Percentiles rank a stretch among this genome's conserved stretches.
phyloP scores from a whole-genome alignment of 345 rosid species.

The thale cress (Arabidopsis thaliana) region TAIR10.1 NC_003071.7:19098501-19099000 shows the following conservation, averaged over 20 bases:
- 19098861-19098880: slow-evolving; percentile 94
- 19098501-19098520: slow-evolving; percentile 67
- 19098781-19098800: slow-evolving; percentile 81
- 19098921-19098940: slow-evolving; percentile 84
- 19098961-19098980: slow-evolving; percentile 94
- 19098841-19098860: slow-evolving; percentile 96
- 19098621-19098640: slow-evolving; percentile 78
- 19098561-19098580: slow-evolving; percentile 82
- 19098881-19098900: slow-evolving; percentile 90
- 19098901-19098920: slow-evolving; percentile 78
- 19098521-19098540: slow-evolving; percentile 57
- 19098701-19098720: slow-evolving; percentile 91
- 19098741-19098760: slow-evolving; percentile 89
- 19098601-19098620: slow-evolving; percentile 96
- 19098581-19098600: slow-evolving; percentile 96
- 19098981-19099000: slow-evolving; percentile 98
- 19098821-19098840: slow-evolving; percentile 72
- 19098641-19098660: slow-evolving; percentile 82
- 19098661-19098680: slow-evolving; percentile 73
- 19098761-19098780: slow-evolving; percentile 82
- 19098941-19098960: slow-evolving; percentile 80
- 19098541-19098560: slow-evolving; percentile 84
- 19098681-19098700: slow-evolving; percentile 84
- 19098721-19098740: slow-evolving; percentile 97
- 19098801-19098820: slow-evolving; percentile 78